Evolutionary conservation across 257 asterid genomes (phyloP).

Genomic region (Buddleja alternifolia): DNA sequence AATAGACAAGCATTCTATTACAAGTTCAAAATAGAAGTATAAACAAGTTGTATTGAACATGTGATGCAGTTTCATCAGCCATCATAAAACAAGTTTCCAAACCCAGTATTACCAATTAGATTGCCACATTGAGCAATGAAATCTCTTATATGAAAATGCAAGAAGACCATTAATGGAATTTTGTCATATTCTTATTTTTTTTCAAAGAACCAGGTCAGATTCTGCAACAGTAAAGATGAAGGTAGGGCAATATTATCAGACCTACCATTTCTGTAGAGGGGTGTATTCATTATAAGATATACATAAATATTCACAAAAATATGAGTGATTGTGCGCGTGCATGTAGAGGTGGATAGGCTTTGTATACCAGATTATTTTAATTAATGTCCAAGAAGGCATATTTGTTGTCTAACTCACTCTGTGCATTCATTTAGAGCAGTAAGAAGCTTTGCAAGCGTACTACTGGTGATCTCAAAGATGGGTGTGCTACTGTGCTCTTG

Average conservation of each 20-base stretch:
- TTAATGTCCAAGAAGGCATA: slow-evolving; percentile 20
- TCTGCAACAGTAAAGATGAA: slow-evolving; percentile 21
- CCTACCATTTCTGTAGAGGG: background rate
- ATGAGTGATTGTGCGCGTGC: background rate
- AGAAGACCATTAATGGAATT: background rate
- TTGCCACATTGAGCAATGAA: slow-evolving; percentile 18
- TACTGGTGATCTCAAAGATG: slow-evolving; percentile 92
- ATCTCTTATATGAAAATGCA: slow-evolving; percentile 18
- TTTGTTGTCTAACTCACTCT: slow-evolving; percentile 57
- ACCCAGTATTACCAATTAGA: background rate
- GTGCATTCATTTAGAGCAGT: slow-evolving; percentile 99
- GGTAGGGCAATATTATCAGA: slow-evolving; percentile 21
- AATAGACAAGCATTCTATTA: slow-evolving; percentile 12
- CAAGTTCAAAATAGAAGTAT: background rate
- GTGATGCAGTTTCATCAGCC: slow-evolving; percentile 10
- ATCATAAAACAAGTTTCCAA: slow-evolving; percentile 1
- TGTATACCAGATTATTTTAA: slow-evolving; percentile 13
- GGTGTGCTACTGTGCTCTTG: slow-evolving; percentile 90
- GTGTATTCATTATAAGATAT: slow-evolving; percentile 12
- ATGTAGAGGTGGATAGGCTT: background rate
- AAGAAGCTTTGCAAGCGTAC: slow-evolving; percentile 94
- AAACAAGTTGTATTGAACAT: slow-evolving; percentile 8
- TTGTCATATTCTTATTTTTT: slow-evolving; percentile 5
- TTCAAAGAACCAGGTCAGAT: background rate
- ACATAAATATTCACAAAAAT: slow-evolving; percentile 15